A percentile compares a stretch with the other conserved stretches of the same genome.
phyloP scores from a whole-genome alignment of 352 stramenopile species.

The Discostella stelligera region DNA sequence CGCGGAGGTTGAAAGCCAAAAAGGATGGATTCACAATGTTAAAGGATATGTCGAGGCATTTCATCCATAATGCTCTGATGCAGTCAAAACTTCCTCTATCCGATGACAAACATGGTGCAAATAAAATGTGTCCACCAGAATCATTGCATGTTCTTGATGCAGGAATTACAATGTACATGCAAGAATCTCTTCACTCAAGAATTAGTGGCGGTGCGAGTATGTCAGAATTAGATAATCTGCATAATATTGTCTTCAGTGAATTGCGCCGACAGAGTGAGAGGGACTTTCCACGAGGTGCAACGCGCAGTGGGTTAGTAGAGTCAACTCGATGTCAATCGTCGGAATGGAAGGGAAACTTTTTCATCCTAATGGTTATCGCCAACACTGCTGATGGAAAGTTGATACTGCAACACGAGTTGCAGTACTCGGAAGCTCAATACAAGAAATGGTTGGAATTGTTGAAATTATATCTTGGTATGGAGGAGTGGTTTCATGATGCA shows the following conservation, averaged over 20 bases:
- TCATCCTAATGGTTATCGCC: not conserved
- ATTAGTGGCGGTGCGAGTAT: no score
- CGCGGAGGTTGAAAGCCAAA: no score
- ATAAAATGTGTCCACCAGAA: slow-evolving; percentile 16
- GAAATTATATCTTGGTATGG: slow-evolving; percentile 3
- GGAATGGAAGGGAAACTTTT: slow-evolving; percentile 4
- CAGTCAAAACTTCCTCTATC: not conserved
- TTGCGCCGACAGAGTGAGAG: slow-evolving; percentile 3
- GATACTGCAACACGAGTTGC: not conserved
- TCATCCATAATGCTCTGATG: slow-evolving; percentile 9
- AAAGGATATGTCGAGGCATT: slow-evolving; percentile 13
- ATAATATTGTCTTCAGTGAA: no score
- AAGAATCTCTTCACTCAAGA: not conserved
- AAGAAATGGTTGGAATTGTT: not conserved
- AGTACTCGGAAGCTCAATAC: not conserved
- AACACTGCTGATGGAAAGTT: not conserved
- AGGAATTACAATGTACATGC: slow-evolving; percentile 19
- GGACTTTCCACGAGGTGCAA: slow-evolving; percentile 4
- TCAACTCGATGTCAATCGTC: slow-evolving; percentile 4
- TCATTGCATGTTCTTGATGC: not conserved
- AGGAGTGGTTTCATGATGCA: slow-evolving; percentile 10
- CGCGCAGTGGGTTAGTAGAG: slow-evolving; percentile 1
- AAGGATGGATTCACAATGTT: not conserved
- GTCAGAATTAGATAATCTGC: no score
- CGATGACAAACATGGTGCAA: slow-evolving; percentile 5